Conservation (phyloP, 371 early-diverging fungal genomes). For the Actinomucor elegans region DNA sequence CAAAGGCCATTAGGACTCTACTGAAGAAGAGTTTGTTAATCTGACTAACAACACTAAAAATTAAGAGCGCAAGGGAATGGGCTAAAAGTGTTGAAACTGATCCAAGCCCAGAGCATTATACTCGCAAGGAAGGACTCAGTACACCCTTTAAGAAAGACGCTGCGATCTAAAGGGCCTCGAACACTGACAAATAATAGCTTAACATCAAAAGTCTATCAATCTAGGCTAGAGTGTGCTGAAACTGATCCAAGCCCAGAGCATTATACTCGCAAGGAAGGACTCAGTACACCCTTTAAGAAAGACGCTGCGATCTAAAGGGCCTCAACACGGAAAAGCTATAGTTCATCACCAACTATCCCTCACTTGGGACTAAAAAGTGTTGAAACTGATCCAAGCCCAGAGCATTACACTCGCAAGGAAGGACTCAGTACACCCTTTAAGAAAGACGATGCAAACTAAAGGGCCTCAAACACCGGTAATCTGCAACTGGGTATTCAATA, state of each 20-base stretch:
- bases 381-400: slow-evolving; percentile 13
- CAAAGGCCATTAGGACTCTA: too few relatives aligned
- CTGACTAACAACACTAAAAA: slow-evolving; percentile 4
- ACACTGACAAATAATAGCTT: slow-evolving; percentile 4
- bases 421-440: slow-evolving; percentile 12
- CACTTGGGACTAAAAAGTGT: slow-evolving; percentile 4
- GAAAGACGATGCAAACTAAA: slow-evolving; percentile 11
- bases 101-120: slow-evolving; percentile 14
- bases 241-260: slow-evolving; percentile 14
- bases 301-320: slow-evolving; percentile 9
- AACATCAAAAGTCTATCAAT: slow-evolving; percentile 5
- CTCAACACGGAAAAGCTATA: slow-evolving; percentile 5
- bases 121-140: slow-evolving; percentile 8
- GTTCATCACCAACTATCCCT: slow-evolving; percentile 2
- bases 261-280: too few relatives aligned
- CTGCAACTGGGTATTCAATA: too few relatives aligned
- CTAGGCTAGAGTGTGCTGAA: slow-evolving; percentile 3
- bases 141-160: slow-evolving; percentile 13
- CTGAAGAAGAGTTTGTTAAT: too few relatives aligned
- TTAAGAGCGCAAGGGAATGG: slow-evolving; percentile 1
- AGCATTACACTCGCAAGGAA: slow-evolving; percentile 8
- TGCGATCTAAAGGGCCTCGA: slow-evolving; percentile 9
- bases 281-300: slow-evolving; percentile 9
- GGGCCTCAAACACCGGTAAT: slow-evolving; percentile 11
- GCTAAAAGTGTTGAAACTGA: slow-evolving; percentile 10